Evolutionary conservation across 23 red algal genomes (phyloP).

Genomic region (Agarophyton chilense): DNA sequence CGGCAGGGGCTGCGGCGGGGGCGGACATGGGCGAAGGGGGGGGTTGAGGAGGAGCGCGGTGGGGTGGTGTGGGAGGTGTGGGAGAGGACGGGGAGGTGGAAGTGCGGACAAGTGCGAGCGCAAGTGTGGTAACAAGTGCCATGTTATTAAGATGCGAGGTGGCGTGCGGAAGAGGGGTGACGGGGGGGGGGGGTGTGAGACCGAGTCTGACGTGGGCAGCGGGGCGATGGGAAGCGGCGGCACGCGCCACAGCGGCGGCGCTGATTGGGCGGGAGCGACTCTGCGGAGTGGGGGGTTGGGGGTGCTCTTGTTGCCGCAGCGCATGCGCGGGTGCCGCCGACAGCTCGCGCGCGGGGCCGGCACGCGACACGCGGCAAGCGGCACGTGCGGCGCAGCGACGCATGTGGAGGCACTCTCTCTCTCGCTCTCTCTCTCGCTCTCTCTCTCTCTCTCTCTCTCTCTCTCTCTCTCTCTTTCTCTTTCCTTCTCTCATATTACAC

Average conservation of each 20-base stretch:
- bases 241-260: not conserved
- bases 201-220: constrained; percentile 18
- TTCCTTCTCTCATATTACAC: no score
- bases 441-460: no score
- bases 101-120: not conserved
- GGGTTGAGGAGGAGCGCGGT: not conserved
- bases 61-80: not conserved
- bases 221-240: not conserved
- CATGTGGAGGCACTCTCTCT: no score
- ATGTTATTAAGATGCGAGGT: no score
- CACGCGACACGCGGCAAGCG: no score
- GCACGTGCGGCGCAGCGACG: no score
- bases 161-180: no score
- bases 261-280: not conserved
- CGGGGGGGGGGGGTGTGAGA: not conserved
- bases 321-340: not conserved
- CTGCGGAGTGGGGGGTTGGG: no score
- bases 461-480: no score
- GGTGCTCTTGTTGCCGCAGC: not conserved
- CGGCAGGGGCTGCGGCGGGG: not conserved
- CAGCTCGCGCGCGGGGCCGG: no score
- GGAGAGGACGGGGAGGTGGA: not conserved
- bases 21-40: not conserved
- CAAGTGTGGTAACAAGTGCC: no score
- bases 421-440: no score